Conservation (phyloP, 1,139 yeast species). For the Blastobotrys serpentis region DNA sequence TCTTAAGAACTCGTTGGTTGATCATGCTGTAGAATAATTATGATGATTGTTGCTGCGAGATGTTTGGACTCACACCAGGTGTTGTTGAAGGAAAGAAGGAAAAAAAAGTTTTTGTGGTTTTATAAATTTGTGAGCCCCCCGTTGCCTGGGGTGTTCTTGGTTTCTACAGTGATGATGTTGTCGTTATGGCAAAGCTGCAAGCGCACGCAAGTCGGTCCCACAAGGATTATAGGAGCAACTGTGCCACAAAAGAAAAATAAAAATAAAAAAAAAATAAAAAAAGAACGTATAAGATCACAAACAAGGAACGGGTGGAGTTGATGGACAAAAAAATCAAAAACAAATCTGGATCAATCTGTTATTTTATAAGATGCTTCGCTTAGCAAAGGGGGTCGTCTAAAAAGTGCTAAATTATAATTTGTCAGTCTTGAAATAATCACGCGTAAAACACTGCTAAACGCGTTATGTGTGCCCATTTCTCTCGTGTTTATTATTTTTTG, state of each 20-base stretch:
- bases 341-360: background rate
- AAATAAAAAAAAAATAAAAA: background rate
- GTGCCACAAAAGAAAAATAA: background rate
- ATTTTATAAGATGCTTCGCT: background rate
- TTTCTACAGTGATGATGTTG: constrained; percentile 3
- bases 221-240: background rate
- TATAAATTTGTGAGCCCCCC: constrained; percentile 1
- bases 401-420: background rate
- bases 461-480: too few species aligned
- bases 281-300: too few species aligned
- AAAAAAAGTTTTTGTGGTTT: constrained; percentile 1
- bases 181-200: constrained; percentile 4
- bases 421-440: constrained; percentile 4
- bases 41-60: background rate
- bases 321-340: background rate
- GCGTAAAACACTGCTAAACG: too few species aligned
- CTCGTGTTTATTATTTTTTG: constrained; percentile 2
- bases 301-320: too few species aligned
- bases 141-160: constrained; percentile 2
- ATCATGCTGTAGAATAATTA: background rate
- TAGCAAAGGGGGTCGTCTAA: background rate
- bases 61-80: too few species aligned
- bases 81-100: background rate
- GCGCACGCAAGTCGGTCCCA: constrained; percentile 2
- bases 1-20: constrained; percentile 4